A percentile compares a stretch with the other conserved stretches of the same genome.
Evolutionary conservation across 306 rosid species (phyloP).

Genomic region (Trifolium repens): DNA sequence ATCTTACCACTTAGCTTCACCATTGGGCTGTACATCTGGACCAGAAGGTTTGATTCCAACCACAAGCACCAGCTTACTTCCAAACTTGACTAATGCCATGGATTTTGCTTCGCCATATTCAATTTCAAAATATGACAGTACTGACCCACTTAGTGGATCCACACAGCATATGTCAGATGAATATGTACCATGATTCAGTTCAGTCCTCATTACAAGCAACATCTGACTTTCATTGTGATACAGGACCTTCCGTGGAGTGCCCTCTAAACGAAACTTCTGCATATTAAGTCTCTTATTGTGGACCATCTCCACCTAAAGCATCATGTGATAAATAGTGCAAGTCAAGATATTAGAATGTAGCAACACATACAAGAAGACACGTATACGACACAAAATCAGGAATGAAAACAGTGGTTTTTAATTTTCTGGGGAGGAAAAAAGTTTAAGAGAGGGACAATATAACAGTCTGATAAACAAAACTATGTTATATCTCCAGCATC

Average conservation of each 20-base stretch:
- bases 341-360: slow-evolving; percentile 17
- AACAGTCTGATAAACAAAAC: no score
- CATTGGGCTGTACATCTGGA: slow-evolving; percentile 75
- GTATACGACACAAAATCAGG: slow-evolving; percentile 25
- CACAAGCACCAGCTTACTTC: slow-evolving; percentile 78
- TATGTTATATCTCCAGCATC: no score
- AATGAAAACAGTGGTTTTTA: no score
- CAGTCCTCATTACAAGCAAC: slow-evolving; percentile 90
- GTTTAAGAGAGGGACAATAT: no score
- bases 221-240: slow-evolving; percentile 80
- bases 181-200: slow-evolving; percentile 60
- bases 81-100: slow-evolving; percentile 78
- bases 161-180: slow-evolving; percentile 82
- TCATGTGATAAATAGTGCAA: slow-evolving; percentile 41
- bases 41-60: slow-evolving; percentile 84
- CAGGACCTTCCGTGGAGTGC: slow-evolving; percentile 91
- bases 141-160: slow-evolving; percentile 78
- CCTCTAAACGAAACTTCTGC: slow-evolving; percentile 89
- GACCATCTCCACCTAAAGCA: slow-evolving; percentile 87
- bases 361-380: slow-evolving; percentile 34
- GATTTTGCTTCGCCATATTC: slow-evolving; percentile 87
- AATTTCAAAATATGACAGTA: slow-evolving; percentile 74
- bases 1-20: slow-evolving; percentile 79
- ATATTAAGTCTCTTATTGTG: slow-evolving; percentile 88
- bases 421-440: no score